Conservation (phyloP, 192 early-diverging fungal species). For the Phlyctochytrium bullatum region DNA sequence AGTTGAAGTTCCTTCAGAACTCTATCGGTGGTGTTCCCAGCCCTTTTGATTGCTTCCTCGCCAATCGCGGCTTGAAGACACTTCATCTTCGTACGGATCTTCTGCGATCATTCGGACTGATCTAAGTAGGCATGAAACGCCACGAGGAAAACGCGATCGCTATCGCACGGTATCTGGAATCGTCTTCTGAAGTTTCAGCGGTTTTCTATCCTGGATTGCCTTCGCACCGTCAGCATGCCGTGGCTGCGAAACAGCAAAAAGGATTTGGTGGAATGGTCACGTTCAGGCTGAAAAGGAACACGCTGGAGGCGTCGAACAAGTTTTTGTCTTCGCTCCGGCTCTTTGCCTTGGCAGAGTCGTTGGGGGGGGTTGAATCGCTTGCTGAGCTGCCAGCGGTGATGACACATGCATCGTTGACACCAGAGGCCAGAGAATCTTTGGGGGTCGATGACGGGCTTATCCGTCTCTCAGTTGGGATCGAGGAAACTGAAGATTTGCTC, state of each 20-base stretch:
- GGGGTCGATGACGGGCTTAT: constrained; percentile 94
- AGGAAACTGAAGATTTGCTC: constrained; percentile 85
- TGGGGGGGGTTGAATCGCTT: constrained; percentile 94
- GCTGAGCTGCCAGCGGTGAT: constrained; percentile 93
- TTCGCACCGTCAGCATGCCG: constrained; percentile 87
- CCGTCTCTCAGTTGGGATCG: constrained; percentile 89
- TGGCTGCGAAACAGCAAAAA: constrained; percentile 83
- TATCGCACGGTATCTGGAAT: constrained; percentile 78
- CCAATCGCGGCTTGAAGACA: constrained; percentile 93
- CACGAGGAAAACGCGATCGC: constrained; percentile 82
- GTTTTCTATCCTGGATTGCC: constrained; percentile 93
- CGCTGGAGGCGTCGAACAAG: constrained; percentile 72
- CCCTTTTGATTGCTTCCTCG: constrained; percentile 96
- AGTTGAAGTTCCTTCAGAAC: constrained; percentile 92
- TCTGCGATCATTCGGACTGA: neutral
- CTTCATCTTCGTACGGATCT: constrained; percentile 80
- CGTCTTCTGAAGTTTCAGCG: constrained; percentile 66
- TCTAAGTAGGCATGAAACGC: constrained; percentile 64
- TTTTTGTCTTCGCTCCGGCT: constrained; percentile 78
- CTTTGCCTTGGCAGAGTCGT: constrained; percentile 93
- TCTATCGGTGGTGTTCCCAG: constrained; percentile 94
- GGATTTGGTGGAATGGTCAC: constrained; percentile 98
- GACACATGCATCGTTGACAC: constrained; percentile 90
- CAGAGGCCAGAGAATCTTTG: constrained; percentile 77
- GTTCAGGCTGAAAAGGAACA: constrained; percentile 82